These are phyloP conservation scores for Erysiphe neolycopersici DNA, from an alignment of 2,329 filamentous ascomycete genomes.

Conservation along the genomic window DNA sequence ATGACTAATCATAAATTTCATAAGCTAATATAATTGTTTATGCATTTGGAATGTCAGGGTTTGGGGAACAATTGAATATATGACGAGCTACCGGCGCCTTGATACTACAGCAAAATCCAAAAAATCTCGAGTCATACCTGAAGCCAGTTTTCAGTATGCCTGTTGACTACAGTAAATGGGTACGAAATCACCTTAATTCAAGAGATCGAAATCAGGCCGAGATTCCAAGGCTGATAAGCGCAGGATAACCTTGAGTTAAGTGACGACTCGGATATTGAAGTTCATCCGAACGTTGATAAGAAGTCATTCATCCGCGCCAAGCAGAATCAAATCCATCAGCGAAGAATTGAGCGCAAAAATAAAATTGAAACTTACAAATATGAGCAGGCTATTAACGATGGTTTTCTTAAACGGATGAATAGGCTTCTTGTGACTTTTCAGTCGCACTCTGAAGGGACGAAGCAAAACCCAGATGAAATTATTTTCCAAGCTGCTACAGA, in stretches of 20 bases:
- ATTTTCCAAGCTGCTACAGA: constrained; percentile 82
- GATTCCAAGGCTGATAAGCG: constrained; percentile 10
- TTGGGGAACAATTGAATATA: no score
- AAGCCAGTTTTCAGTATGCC: constrained; percentile 17
- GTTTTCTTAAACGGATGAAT: constrained; percentile 61
- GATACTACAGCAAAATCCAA: no score
- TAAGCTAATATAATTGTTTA: no score
- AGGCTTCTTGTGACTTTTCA: constrained; percentile 48
- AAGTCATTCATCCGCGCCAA: constrained; percentile 95
- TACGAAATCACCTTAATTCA: constrained; percentile 4
- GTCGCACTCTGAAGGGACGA: constrained; percentile 41
- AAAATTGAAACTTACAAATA: constrained; percentile 84
- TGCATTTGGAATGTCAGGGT: no score
- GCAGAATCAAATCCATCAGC: constrained; percentile 86
- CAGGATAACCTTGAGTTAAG: constrained; percentile 83
- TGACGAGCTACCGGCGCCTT: no score
- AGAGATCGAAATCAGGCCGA: no score
- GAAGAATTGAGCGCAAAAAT: constrained; percentile 59
- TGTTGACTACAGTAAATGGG: constrained; percentile 38
- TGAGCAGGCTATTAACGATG: constrained; percentile 79
- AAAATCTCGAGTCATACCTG: no score
- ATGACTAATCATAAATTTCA: no score
- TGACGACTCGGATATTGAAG: constrained; percentile 93
- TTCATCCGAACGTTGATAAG: constrained; percentile 97
- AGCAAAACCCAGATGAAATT: constrained; percentile 46